Evolutionary conservation across 2,329 filamentous ascomycete genomes (phyloP).

Genomic region (Epichloe typhina): DNA sequence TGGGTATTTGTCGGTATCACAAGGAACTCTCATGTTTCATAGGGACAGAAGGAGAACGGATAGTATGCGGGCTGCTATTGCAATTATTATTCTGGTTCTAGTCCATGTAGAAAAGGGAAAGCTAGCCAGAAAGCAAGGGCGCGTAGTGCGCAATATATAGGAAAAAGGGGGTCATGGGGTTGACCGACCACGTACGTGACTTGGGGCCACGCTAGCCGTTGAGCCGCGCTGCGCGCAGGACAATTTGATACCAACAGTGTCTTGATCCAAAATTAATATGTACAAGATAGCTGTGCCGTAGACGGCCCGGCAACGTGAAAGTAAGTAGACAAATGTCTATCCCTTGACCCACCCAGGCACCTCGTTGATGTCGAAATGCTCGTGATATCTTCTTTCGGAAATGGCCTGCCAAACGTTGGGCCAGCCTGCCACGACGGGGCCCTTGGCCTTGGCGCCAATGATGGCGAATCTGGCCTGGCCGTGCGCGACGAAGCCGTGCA

Average conservation of each 20-base stretch:
- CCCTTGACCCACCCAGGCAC: constrained; percentile 65
- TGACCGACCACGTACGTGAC: too few relatives aligned
- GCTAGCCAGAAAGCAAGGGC: too few relatives aligned
- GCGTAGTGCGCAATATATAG: too few relatives aligned
- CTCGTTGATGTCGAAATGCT: constrained; percentile 46
- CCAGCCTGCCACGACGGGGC: constrained; percentile 58
- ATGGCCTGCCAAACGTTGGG: constrained; percentile 61
- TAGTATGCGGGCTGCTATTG: too few relatives aligned
- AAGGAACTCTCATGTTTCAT: too few relatives aligned
- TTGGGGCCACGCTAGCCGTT: too few relatives aligned
- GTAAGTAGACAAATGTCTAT: constrained; percentile 4
- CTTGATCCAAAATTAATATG: not conserved
- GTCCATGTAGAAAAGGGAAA: too few relatives aligned
- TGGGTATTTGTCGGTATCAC: not conserved
- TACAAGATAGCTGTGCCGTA: not conserved
- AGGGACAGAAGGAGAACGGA: too few relatives aligned
- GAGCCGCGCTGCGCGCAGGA: too few relatives aligned
- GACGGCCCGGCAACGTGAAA: not conserved
- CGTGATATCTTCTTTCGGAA: constrained; percentile 42
- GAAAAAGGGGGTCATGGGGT: too few relatives aligned
- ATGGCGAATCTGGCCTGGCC: constrained; percentile 67
- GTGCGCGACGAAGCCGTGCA: constrained; percentile 77
- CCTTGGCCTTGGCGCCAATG: constrained; percentile 57
- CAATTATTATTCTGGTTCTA: too few relatives aligned
- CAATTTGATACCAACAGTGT: not conserved